Percentiles rank a stretch among this genome's conserved stretches.
These are phyloP conservation scores for Akanthomyces uredinophilus DNA, from an alignment of 2,329 filamentous ascomycete genomes.

Conservation along the genomic window DNA sequence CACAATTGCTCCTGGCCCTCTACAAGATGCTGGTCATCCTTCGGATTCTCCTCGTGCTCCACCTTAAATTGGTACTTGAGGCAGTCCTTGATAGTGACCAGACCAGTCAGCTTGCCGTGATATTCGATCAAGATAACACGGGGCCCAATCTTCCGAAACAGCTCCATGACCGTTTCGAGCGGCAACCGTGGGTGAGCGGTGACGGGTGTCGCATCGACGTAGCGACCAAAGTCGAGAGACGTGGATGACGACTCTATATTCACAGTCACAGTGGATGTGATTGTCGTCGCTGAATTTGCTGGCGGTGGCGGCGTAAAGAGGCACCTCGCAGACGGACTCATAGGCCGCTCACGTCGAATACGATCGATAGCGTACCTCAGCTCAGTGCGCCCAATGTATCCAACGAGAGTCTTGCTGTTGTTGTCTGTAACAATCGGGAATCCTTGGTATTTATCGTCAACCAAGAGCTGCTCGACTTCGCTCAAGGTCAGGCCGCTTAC, in stretches of 20 bases:
- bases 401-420: conserved; percentile 66
- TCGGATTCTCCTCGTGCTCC: conserved; percentile 74
- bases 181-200: conserved; percentile 87
- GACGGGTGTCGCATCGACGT: conserved; percentile 83
- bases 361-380: conserved; percentile 85
- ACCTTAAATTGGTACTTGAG: conserved; percentile 96
- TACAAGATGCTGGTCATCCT: conserved; percentile 50
- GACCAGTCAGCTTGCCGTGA: conserved; percentile 72
- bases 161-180: conserved; percentile 94
- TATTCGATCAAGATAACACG: conserved; percentile 91
- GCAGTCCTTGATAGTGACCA: conserved; percentile 96
- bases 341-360: conserved; percentile 61
- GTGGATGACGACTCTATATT: conserved; percentile 52
- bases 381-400: conserved; percentile 91
- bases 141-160: conserved; percentile 97
- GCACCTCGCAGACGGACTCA: conserved; percentile 67
- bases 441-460: conserved; percentile 79
- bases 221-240: conserved; percentile 74
- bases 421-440: conserved; percentile 84
- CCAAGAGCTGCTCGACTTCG: conserved; percentile 71
- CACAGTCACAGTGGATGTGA: conserved; percentile 48
- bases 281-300: conserved; percentile 29
- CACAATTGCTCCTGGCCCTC: conserved; percentile 63
- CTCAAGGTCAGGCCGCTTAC: conserved; percentile 67
- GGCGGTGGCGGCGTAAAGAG: conserved; percentile 56